Evolutionary conservation across 2,329 filamentous ascomycete genomes (phyloP).

Genomic region (Epichloe scottii): DNA sequence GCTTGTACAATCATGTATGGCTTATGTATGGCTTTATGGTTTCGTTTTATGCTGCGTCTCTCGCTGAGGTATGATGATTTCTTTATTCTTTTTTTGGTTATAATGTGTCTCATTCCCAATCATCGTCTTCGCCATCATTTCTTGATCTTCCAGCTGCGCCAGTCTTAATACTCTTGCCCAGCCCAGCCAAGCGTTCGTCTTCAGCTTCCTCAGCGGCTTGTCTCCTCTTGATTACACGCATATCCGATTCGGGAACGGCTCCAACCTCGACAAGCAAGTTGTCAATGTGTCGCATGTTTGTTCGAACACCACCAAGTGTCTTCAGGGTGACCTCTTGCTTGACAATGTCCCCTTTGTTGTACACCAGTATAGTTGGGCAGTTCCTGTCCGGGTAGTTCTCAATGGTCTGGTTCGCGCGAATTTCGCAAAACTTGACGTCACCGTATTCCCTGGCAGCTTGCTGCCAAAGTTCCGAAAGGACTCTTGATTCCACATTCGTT

Average conservation of each 20-base stretch:
- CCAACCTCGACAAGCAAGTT: constrained; percentile 70
- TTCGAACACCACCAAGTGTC: constrained; percentile 61
- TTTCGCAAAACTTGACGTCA: constrained; percentile 96
- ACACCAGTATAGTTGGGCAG: constrained; percentile 85
- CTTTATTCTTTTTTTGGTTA: neutral
- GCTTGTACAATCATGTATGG: neutral
- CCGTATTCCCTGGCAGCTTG: constrained; percentile 75
- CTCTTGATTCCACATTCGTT: constrained; percentile 71
- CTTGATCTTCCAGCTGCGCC: constrained; percentile 34
- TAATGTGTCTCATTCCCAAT: constrained; percentile 43
- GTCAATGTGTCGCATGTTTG: constrained; percentile 64
- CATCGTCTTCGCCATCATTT: constrained; percentile 36
- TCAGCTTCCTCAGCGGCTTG: constrained; percentile 47
- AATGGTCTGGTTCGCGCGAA: constrained; percentile 82
- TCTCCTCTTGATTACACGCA: constrained; percentile 56
- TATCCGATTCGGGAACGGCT: constrained; percentile 65
- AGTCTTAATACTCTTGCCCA: constrained; percentile 35
- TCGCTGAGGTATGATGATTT: neutral
- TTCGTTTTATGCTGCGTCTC: neutral
- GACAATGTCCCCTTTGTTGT: constrained; percentile 83
- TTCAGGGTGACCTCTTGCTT: constrained; percentile 84
- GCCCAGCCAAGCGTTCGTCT: constrained; percentile 35
- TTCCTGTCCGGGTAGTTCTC: constrained; percentile 93
- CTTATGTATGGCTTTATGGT: neutral
- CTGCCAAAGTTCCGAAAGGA: constrained; percentile 76